Evolutionary conservation across 192 early-diverging fungal genomes (phyloP).

Genomic region (Podila clonocystis): DNA sequence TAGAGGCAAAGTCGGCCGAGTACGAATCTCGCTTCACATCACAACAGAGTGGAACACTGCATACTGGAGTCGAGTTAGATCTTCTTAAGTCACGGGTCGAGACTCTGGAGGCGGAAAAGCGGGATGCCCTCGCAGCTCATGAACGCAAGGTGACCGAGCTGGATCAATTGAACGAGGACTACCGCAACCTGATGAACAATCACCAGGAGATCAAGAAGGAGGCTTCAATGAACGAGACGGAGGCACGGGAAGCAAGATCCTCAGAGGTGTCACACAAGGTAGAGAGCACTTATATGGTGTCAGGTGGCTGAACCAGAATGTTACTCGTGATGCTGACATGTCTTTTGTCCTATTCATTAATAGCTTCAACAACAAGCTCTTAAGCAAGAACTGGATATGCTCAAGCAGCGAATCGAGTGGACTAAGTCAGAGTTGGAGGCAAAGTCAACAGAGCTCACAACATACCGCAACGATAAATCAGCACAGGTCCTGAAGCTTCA

Average conservation of each 20-base stretch:
- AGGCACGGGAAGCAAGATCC: constrained; percentile 40
- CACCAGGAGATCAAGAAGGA: constrained; percentile 45
- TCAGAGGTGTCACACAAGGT: constrained; percentile 44
- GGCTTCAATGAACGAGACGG: constrained; percentile 27
- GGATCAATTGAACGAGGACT: constrained; percentile 40
- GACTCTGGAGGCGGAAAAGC: constrained; percentile 33
- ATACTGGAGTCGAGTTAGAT: constrained; percentile 24
- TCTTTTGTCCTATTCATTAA: neutral
- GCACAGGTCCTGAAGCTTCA: constrained; percentile 60
- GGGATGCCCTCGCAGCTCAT: constrained; percentile 27
- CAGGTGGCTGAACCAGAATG: neutral
- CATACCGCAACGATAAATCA: constrained; percentile 63
- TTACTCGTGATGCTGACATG: neutral
- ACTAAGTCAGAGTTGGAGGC: constrained; percentile 72
- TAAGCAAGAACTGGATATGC: constrained; percentile 70
- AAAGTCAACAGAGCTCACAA: constrained; percentile 59
- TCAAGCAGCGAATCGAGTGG: constrained; percentile 70
- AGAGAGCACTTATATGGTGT: neutral
- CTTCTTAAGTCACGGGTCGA: constrained; percentile 21
- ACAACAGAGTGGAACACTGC: constrained; percentile 39
- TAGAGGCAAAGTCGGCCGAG: constrained; percentile 16
- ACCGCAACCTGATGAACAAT: constrained; percentile 17
- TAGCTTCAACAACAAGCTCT: constrained; percentile 50
- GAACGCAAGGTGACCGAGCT: constrained; percentile 39
- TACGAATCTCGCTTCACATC: constrained; percentile 14